These are phyloP conservation scores for Phytophthora capsici DNA, from an alignment of 352 stramenopile genomes.

Conservation along the genomic window DNA sequence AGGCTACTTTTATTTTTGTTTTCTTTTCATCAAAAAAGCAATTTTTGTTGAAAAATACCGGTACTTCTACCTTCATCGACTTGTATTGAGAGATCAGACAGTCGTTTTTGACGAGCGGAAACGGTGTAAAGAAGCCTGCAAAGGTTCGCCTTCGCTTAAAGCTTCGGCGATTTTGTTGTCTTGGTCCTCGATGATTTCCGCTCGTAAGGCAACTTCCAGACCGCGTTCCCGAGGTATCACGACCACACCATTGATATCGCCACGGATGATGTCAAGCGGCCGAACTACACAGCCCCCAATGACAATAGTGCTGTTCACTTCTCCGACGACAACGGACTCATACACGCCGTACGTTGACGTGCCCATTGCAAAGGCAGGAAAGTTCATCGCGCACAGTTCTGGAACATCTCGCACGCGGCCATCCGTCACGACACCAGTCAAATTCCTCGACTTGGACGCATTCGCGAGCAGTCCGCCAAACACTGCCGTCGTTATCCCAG, in stretches of 20 bases:
- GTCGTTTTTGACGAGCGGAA: slow-evolving; percentile 47
- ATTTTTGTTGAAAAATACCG: too few species aligned
- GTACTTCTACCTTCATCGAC: too few species aligned
- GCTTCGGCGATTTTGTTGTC: slow-evolving; percentile 81
- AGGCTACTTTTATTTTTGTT: too few species aligned
- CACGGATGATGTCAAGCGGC: slow-evolving; percentile 81
- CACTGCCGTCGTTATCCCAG: slow-evolving; percentile 62
- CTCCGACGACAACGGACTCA: slow-evolving; percentile 63
- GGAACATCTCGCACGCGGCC: slow-evolving; percentile 83
- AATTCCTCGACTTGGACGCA: slow-evolving; percentile 67
- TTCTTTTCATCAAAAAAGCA: too few species aligned
- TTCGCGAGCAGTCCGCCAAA: slow-evolving; percentile 80
- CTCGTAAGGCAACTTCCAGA: slow-evolving; percentile 70
- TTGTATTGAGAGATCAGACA: slow-evolving; percentile 10
- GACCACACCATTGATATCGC: slow-evolving; percentile 83
- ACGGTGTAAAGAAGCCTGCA: slow-evolving; percentile 77
- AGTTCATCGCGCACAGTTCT: slow-evolving; percentile 68
- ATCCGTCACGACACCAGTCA: slow-evolving; percentile 73
- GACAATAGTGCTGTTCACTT: slow-evolving; percentile 73
- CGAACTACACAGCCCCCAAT: slow-evolving; percentile 80
- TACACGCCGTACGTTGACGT: slow-evolving; percentile 77
- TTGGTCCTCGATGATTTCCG: slow-evolving; percentile 82
- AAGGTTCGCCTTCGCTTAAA: slow-evolving; percentile 76
- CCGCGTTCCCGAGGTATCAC: slow-evolving; percentile 78
- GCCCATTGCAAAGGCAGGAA: slow-evolving; percentile 72